These are phyloP conservation scores for Ciborinia camelliae DNA, from an alignment of 2,329 filamentous ascomycete genomes.

Conservation along the genomic window DNA sequence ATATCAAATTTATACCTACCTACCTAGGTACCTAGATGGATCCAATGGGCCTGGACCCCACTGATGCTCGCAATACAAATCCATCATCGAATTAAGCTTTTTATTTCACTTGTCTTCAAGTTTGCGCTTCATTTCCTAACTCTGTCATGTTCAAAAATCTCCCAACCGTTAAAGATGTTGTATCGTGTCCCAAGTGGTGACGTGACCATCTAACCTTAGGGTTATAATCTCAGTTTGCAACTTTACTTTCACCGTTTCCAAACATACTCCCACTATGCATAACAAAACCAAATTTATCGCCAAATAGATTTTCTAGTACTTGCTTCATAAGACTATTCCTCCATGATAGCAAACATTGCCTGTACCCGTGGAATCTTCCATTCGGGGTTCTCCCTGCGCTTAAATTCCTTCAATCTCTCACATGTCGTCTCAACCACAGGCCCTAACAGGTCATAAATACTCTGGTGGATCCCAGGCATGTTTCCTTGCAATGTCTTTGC, in stretches of 20 bases:
- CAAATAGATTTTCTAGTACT: too few species aligned
- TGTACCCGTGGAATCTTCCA: background rate
- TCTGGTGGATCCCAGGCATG: background rate
- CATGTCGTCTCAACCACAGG: background rate
- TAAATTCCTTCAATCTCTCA: background rate
- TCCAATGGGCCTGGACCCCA: too few species aligned
- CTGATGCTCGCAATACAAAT: background rate
- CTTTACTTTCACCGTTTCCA: background rate
- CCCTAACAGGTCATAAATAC: background rate
- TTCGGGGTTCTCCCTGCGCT: background rate
- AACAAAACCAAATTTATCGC: background rate
- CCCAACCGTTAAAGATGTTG: background rate
- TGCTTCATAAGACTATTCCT: background rate
- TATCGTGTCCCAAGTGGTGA: slow-evolving; percentile 7
- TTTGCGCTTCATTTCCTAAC: too few species aligned
- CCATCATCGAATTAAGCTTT: background rate
- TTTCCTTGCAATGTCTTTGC: background rate
- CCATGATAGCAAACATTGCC: background rate
- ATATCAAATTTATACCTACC: background rate
- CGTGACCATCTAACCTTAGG: background rate
- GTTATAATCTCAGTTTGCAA: too few species aligned
- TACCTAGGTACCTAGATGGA: too few species aligned
- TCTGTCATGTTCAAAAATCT: background rate
- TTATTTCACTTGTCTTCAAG: background rate
- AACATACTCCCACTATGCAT: background rate